phyloP scores from a whole-genome alignment of 2,329 filamentous ascomycete species.

The Phaeosphaeriaceae sp. region DNA sequence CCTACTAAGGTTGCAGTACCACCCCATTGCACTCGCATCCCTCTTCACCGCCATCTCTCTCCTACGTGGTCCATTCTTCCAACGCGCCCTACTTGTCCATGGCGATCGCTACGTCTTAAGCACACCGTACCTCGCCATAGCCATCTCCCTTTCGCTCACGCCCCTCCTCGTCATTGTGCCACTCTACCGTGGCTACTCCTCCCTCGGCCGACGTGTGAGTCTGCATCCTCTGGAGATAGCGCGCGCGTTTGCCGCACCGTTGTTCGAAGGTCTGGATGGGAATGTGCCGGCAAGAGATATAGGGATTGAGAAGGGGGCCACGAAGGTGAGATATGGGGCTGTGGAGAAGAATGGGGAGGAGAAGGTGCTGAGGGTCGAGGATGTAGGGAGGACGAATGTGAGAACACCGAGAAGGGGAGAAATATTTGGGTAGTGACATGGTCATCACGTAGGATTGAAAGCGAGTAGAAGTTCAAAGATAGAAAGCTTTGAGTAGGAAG shows the following conservation, averaged over 20 bases:
- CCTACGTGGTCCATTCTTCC: conserved; percentile 27
- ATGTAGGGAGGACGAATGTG: conserved; percentile 17
- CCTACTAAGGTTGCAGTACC: not conserved
- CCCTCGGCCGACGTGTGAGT: conserved; percentile 34
- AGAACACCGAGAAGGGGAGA: conserved; percentile 29
- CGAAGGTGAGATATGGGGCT: conserved; percentile 28
- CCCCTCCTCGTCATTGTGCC: conserved; percentile 25
- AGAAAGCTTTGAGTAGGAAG: too few relatives aligned
- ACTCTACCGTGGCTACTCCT: conserved; percentile 37
- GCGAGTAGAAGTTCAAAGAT: too few relatives aligned
- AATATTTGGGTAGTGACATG: conserved; percentile 28
- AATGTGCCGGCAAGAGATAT: conserved; percentile 27
- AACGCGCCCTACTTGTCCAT: conserved; percentile 18
- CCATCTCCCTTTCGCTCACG: conserved; percentile 17
- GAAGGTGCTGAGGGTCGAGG: conserved; percentile 31
- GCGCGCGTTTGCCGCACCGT: conserved; percentile 39
- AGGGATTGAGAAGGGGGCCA: conserved; percentile 23
- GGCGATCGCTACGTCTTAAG: not conserved
- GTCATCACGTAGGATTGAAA: too few relatives aligned
- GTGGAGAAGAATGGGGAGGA: conserved; percentile 28
- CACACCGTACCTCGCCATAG: conserved; percentile 13
- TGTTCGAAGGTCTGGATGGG: conserved; percentile 35
- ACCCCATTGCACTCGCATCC: not conserved
- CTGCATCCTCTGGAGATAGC: conserved; percentile 43
- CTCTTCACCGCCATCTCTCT: conserved; percentile 8